Base-by-base conservation (phyloP, 2,329 filamentous ascomycete species). In the Penicillium sp. region DNA sequence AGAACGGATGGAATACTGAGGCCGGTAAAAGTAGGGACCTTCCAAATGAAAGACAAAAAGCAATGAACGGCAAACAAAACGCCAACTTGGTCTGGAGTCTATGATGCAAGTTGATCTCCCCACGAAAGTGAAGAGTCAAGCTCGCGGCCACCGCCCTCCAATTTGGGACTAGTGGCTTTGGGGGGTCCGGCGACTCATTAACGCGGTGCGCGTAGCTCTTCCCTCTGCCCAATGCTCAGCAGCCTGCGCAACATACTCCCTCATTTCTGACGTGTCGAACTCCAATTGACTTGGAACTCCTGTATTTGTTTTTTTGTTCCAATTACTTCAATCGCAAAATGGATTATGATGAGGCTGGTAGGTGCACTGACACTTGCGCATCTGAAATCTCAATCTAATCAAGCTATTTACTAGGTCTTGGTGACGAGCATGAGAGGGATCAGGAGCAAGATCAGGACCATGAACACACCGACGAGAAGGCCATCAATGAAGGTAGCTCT, bases 401-500 rank as follows among this genome's bases (percentile, higher is more conserved):
- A 53, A 47, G 32, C 32, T 38, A 34, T 55, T 3, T n/a, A 61
- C 14, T n/a, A 61, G 54, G 51, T 52, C 39, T 48, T 66, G 68
- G 71, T 55, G 71, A 72, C 57, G 71, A 73, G 54, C 71, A 74
- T 47, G 72, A 74, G 45, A 56, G 57, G 38, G 61, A 47, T 11
- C 48, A 53, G 16, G 48, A 52, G 1, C 43, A 55, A 50, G 72
- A 81, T 44, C 82, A 85, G 57, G 87, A 92, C 54, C 88, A 90
- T 49, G 87, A 89, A 81, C 88, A 71, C 82, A 89, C 69, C 77
- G 86, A 90, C 69, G 88, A 95, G 75, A 92, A 95, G 76, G 81
- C 96, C 57, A 92, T 97, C 76, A 97, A 97, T 66, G 94, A 99
- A 80, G 89, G 88, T 88, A 78, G 10, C n/a, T 48, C 22, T 13